Evolutionary conservation across 441 rosid species (phyloP).

Genomic region (Mallotus japonicus): DNA sequence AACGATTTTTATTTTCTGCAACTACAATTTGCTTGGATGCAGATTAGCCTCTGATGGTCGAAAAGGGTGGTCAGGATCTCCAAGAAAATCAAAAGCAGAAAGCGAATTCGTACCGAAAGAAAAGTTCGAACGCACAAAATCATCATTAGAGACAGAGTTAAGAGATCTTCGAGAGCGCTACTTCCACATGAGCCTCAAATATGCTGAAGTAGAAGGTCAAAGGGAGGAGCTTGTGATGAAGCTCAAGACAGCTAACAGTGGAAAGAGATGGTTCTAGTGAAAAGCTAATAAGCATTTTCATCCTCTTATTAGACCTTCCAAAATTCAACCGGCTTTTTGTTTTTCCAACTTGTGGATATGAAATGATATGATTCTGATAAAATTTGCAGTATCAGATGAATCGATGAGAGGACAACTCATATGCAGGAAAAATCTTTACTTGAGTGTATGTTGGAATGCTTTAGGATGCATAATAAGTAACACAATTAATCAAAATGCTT

Average conservation of each 20-base stretch:
- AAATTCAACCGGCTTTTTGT: neutral
- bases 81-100: constrained; percentile 36
- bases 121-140: constrained; percentile 44
- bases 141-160: constrained; percentile 51
- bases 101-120: constrained; percentile 44
- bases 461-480: neutral
- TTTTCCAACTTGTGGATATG: neutral
- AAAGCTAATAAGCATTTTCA: neutral
- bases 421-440: too few relatives aligned
- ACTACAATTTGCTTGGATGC: constrained; percentile 8
- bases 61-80: constrained; percentile 25
- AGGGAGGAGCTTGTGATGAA: constrained; percentile 65
- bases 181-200: constrained; percentile 58
- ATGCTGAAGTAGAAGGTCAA: constrained; percentile 56
- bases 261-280: constrained; percentile 43
- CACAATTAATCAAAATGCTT: neutral
- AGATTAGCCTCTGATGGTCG: constrained; percentile 35
- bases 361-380: neutral
- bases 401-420: neutral
- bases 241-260: constrained; percentile 41
- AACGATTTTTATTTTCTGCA: neutral
- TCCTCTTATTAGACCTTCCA: neutral
- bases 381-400: neutral
- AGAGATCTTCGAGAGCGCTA: constrained; percentile 52
- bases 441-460: neutral